Conservation (phyloP, 179 eudicot genomes). For the Heliamphora pulchella region DNA sequence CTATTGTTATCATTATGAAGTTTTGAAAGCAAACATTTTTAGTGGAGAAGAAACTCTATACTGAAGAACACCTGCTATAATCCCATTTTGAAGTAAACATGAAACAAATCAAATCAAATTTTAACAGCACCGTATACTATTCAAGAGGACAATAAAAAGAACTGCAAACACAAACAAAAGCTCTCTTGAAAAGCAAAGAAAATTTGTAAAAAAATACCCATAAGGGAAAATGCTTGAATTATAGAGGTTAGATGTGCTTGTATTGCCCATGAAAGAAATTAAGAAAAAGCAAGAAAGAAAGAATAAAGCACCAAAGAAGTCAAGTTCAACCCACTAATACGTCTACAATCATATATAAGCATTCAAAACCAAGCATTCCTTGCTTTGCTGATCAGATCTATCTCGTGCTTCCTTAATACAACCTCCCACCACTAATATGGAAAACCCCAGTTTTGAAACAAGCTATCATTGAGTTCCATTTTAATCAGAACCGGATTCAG, state of each 20-base stretch:
- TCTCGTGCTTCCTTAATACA: no score
- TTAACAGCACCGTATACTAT: background rate
- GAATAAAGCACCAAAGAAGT: no score
- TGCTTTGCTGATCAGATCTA: background rate
- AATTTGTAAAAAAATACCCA: background rate
- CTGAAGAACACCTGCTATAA: background rate
- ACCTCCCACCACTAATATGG: no score
- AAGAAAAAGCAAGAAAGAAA: no score
- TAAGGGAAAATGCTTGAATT: background rate
- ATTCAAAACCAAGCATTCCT: background rate
- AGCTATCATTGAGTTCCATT: no score
- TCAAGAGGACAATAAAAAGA: background rate
- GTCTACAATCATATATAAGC: background rate
- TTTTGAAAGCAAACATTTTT: background rate
- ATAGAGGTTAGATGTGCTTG: background rate
- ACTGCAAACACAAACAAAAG: conserved; percentile 1
- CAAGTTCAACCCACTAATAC: no score
- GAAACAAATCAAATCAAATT: background rate
- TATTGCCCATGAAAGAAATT: background rate
- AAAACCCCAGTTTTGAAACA: no score
- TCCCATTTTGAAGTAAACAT: background rate
- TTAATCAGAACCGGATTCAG: no score
- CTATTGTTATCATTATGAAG: background rate
- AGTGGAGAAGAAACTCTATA: background rate
- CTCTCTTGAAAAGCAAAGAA: conserved; percentile 2